These are phyloP conservation scores for Linderniella brevidens DNA, from an alignment of 257 asterid genomes.

Conservation along the genomic window DNA sequence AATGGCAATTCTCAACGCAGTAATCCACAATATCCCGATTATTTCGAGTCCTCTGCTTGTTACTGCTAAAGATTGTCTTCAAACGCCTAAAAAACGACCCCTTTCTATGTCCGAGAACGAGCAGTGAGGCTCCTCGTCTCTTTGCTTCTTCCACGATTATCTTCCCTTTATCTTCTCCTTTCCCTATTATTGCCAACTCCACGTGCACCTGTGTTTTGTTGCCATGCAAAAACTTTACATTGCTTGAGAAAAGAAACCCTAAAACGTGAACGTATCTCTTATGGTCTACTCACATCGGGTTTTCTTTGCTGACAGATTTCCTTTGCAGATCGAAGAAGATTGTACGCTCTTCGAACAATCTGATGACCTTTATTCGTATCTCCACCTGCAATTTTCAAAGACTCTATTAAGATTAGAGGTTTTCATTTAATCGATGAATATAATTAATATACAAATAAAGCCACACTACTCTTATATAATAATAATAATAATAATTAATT, in stretches of 20 bases:
- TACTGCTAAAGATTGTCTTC: slow-evolving; percentile 13
- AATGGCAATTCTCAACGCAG: slow-evolving; percentile 63
- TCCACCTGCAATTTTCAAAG: slow-evolving; percentile 43
- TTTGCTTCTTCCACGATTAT: slow-evolving; percentile 41
- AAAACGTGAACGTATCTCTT: neutral
- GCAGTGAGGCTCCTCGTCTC: slow-evolving; percentile 19
- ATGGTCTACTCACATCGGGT: slow-evolving; percentile 39
- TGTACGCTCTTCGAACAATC: slow-evolving; percentile 16
- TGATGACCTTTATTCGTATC: slow-evolving; percentile 13
- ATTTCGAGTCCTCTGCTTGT: slow-evolving; percentile 15
- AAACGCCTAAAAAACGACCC: slow-evolving; percentile 28
- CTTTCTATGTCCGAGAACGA: slow-evolving; percentile 45
- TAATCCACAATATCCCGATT: slow-evolving; percentile 48
- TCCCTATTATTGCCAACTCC: slow-evolving; percentile 29
- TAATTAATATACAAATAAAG: no score
- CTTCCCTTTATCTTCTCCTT: slow-evolving; percentile 40
- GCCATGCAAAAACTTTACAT: neutral
- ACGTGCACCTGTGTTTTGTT: slow-evolving; percentile 17
- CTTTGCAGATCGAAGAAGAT: slow-evolving; percentile 29
- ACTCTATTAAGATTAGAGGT: neutral
- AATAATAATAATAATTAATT: no score
- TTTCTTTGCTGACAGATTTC: slow-evolving; percentile 31
- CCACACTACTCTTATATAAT: no score
- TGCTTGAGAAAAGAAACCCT: neutral
- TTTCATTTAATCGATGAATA: no score